Conservation (phyloP, 306 rosid genomes). For the Cucurbita argyrosperma region DNA sequence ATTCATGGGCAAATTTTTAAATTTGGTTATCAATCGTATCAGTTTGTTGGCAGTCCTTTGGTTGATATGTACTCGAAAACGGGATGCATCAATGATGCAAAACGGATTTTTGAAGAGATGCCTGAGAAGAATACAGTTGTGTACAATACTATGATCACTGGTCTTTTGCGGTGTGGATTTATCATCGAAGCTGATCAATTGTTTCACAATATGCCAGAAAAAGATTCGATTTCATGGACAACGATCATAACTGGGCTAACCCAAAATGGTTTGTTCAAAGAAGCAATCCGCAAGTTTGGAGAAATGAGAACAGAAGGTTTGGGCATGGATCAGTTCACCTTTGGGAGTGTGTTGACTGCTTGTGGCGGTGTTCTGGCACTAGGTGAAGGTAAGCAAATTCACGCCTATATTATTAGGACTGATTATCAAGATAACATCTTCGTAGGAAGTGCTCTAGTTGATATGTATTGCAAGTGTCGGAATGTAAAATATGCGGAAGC, state of each 20-base stretch:
- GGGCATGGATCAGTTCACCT: slow-evolving; percentile 64
- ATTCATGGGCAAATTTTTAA: slow-evolving; percentile 63
- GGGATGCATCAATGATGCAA: slow-evolving; percentile 43
- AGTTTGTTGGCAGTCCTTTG: slow-evolving; percentile 76
- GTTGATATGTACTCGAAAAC: slow-evolving; percentile 68
- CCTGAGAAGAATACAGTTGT: slow-evolving; percentile 56
- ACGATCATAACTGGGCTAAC: slow-evolving; percentile 66
- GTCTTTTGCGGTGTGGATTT: slow-evolving; percentile 50
- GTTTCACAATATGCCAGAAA: slow-evolving; percentile 48
- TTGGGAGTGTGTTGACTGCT: slow-evolving; percentile 81
- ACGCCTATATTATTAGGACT: slow-evolving; percentile 57
- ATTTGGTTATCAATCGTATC: slow-evolving; percentile 52
- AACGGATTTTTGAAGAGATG: slow-evolving; percentile 37
- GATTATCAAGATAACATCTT: slow-evolving; percentile 49
- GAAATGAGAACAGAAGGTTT: slow-evolving; percentile 47
- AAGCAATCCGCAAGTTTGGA: slow-evolving; percentile 38
- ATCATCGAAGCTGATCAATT: slow-evolving; percentile 34
- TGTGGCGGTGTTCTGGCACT: slow-evolving; percentile 59
- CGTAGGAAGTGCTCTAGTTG: slow-evolving; percentile 87
- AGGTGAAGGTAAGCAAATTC: slow-evolving; percentile 67
- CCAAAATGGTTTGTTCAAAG: slow-evolving; percentile 46
- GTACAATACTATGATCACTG: slow-evolving; percentile 58
- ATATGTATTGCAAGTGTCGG: slow-evolving; percentile 82
- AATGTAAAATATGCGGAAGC: slow-evolving; percentile 49
- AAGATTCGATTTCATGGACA: slow-evolving; percentile 74